Conservation (phyloP, 345 rosid species). For the Zanthoxylum bungeanum region DNA sequence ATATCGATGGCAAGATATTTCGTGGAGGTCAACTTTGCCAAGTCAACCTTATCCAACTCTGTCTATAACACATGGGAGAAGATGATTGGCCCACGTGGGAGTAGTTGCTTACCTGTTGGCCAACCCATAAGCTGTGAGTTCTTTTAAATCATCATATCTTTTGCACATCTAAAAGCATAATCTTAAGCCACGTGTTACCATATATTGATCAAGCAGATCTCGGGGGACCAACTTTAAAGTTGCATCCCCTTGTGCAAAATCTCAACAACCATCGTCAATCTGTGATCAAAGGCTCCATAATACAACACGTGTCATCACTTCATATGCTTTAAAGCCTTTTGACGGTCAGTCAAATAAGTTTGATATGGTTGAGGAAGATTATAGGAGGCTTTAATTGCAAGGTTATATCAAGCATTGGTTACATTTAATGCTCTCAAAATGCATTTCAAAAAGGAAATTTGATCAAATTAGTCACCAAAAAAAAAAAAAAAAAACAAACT, state of each 20-base stretch:
- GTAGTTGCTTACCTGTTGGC: constrained; percentile 26
- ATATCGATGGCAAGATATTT: not conserved
- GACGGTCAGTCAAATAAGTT: not conserved
- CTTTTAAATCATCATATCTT: constrained; percentile 12
- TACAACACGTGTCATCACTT: constrained; percentile 4
- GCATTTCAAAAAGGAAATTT: too few relatives aligned
- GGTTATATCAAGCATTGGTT: too few relatives aligned
- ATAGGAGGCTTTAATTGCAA: not conserved
- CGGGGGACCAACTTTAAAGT: not conserved
- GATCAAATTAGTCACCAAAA: too few relatives aligned
- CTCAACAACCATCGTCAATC: constrained; percentile 16
- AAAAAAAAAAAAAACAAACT: too few relatives aligned
- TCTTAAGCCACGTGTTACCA: constrained; percentile 20
- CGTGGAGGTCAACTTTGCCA: not conserved
- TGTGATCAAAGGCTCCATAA: not conserved
- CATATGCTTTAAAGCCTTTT: not conserved
- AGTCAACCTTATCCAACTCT: not conserved
- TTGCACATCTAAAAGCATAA: not conserved
- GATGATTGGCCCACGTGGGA: constrained; percentile 25
- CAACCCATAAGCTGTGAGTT: not conserved
- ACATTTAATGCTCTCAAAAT: too few relatives aligned
- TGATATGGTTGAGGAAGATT: not conserved
- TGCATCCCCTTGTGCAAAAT: constrained; percentile 11
- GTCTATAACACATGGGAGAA: constrained; percentile 19
- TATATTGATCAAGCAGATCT: constrained; percentile 5